Evolutionary conservation across 2,329 filamentous ascomycete genomes (phyloP), one percentile per base, ranked within the genome.

Genomic region (Aspergillus sp.): DNA sequence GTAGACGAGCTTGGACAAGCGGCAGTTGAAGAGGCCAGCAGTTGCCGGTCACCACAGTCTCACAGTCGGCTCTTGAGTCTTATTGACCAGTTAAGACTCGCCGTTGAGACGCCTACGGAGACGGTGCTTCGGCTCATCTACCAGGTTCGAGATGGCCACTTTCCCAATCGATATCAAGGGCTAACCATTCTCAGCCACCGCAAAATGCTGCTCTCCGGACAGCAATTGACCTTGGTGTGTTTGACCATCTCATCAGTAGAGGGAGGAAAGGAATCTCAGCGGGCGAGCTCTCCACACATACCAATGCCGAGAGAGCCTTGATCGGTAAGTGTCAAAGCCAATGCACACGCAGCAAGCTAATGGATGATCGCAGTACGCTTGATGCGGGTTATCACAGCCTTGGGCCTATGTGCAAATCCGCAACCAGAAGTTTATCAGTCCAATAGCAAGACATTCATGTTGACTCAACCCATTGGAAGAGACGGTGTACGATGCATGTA

Each of bases 191-290:
- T 28, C 45, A 76, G 74, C 72, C 74, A 30, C 69, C 73, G 2
- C 74, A 76, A 57, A 74, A 72, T 68, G 72, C 73, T 6, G 71
- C 74, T 0, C 64, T 76, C 30, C 70, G 72, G 11, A 64, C 69
- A 22, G 70, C 72, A 13, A 65, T 76, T 19, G 74, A 75, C 50
- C 52, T 74, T 34, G 66, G 68, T 7, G 63, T 76, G n/a, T 73
- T 76, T 34, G 56, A 68, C 5, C 45, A 72, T 25, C 64, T 76
- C 9, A 61, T 69, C 7, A 60, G 68, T 19, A 53, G 69, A n/a
- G 55, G 61, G n/a, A 59, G 58, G 3, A 50, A 30, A 7, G 68
- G 66, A 0, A 51, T 74, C 4, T 76, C 70, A 4, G 74, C 72
- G 2, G 53, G 63, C 13, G 68, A 73, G 54, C 55, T 77, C 11